Percentiles rank a stretch among this genome's conserved stretches.
Conservation (phyloP, 2,329 filamentous ascomycete genomes). For the Aspergillus pseudoglaucus region DNA sequence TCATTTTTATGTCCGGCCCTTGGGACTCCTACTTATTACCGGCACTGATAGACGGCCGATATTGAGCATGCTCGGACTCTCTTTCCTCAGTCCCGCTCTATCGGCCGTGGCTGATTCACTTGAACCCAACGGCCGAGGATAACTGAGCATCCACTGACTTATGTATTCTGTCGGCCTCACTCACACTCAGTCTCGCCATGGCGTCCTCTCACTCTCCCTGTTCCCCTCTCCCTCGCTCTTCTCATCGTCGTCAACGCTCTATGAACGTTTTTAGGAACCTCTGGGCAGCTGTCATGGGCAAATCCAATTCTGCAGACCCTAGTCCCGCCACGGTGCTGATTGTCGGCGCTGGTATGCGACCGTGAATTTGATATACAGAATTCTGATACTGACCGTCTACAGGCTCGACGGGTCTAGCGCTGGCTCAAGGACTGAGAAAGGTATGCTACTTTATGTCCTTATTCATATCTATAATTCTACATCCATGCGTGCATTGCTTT, state of each 20-base stretch:
- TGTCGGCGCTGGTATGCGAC: slow-evolving; percentile 12
- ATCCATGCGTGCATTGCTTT: background rate
- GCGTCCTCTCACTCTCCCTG: background rate
- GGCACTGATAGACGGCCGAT: no score
- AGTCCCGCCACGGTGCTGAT: slow-evolving; percentile 7
- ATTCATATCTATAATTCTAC: background rate
- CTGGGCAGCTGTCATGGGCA: background rate
- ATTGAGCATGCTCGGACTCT: no score
- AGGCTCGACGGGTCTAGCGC: slow-evolving; percentile 38
- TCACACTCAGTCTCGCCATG: background rate
- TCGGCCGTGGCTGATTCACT: no score
- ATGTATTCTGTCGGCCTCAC: background rate
- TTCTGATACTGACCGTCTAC: slow-evolving; percentile 1
- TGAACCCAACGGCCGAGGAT: no score
- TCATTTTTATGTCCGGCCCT: no score
- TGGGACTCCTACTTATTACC: no score
- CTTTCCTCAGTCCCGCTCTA: no score
- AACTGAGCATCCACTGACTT: no score
- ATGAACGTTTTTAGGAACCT: background rate
- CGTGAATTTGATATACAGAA: background rate
- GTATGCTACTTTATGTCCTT: slow-evolving; percentile 7
- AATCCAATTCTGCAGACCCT: background rate
- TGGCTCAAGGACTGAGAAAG: slow-evolving; percentile 38
- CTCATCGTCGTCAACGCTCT: background rate
- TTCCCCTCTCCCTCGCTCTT: background rate